Evolutionary conservation across 495 filamentous ascomycete species (phyloP).

Genomic region (Penicillium macrosclerotiorum): DNA sequence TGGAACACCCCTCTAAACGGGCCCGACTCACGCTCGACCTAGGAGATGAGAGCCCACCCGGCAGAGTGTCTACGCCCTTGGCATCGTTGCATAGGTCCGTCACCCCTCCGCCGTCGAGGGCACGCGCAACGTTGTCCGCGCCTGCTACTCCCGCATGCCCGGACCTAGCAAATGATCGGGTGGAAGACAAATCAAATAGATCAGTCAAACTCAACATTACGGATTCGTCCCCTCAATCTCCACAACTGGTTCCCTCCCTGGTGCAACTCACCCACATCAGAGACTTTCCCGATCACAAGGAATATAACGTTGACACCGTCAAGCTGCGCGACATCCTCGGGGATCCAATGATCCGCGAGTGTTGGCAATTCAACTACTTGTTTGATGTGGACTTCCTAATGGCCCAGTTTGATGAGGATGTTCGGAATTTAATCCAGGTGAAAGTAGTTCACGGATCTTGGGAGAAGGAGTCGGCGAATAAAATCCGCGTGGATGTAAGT

Average conservation of each 20-base stretch:
- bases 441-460: conserved; percentile 86
- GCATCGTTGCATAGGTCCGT: conserved; percentile 36
- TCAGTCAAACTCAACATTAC: neutral
- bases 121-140: conserved; percentile 7
- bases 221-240: neutral
- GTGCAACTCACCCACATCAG: conserved; percentile 71
- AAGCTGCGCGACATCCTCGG: conserved; percentile 70
- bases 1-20: conserved; percentile 19
- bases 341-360: conserved; percentile 78
- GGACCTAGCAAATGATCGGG: conserved; percentile 1
- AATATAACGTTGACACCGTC: conserved; percentile 65
- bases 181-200: neutral
- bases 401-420: conserved; percentile 68
- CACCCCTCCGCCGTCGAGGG: conserved; percentile 27
- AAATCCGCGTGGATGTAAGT: conserved; percentile 60
- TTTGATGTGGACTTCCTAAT: conserved; percentile 78
- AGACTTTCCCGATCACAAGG: conserved; percentile 53
- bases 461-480: conserved; percentile 67
- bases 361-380: conserved; percentile 89
- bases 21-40: conserved; percentile 9
- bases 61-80: conserved; percentile 9
- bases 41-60: neutral
- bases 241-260: conserved; percentile 65
- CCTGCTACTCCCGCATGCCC: conserved; percentile 1
- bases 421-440: conserved; percentile 60